Evolutionary conservation across 352 stramenopile genomes (phyloP).

Genomic region (Globisporangium paddicum): DNA sequence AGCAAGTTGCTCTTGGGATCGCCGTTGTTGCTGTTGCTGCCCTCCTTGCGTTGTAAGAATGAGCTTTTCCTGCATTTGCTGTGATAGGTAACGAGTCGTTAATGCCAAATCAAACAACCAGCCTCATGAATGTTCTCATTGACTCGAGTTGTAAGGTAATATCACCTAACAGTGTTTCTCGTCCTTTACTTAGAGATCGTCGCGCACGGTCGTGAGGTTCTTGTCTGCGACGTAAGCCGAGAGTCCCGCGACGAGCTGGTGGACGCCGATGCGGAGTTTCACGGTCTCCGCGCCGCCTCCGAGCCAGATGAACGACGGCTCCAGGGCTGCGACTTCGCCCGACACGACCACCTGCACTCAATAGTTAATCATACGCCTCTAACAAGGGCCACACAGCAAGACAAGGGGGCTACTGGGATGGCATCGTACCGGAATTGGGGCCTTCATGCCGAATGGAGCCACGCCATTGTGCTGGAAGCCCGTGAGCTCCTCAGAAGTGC

Average conservation of each 20-base stretch:
- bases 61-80: background rate
- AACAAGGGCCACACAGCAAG: background rate
- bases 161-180: background rate
- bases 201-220: slow-evolving; percentile 49
- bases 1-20: background rate
- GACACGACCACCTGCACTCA: slow-evolving; percentile 62
- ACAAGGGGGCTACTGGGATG: background rate
- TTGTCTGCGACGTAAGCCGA: slow-evolving; percentile 44
- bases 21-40: background rate
- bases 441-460: slow-evolving; percentile 79
- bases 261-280: slow-evolving; percentile 72
- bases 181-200: slow-evolving; percentile 7
- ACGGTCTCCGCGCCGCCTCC: slow-evolving; percentile 69
- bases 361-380: background rate
- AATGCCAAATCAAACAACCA: background rate
- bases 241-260: slow-evolving; percentile 54
- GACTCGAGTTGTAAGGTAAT: background rate
- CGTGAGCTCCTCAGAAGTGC: slow-evolving; percentile 69
- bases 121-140: background rate
- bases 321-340: slow-evolving; percentile 41
- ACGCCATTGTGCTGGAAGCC: slow-evolving; percentile 87
- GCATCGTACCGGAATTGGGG: slow-evolving; percentile 40
- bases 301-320: slow-evolving; percentile 71
- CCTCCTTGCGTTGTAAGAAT: background rate
- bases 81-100: background rate